Evolutionary conservation across 352 stramenopile genomes (phyloP).

Genomic region (Globisporangium yorkense): DNA sequence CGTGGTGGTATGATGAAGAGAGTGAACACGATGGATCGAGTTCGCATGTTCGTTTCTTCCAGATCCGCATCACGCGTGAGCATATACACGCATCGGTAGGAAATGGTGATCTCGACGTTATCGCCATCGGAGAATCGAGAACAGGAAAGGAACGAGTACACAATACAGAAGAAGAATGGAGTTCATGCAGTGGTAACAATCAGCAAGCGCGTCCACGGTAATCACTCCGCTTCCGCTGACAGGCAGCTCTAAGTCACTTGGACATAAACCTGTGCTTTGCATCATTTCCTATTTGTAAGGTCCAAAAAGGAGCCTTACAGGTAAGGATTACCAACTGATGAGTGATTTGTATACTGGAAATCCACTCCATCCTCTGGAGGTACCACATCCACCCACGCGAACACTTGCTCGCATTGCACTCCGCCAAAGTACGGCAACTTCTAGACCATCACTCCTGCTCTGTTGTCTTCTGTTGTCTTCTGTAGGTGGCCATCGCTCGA

Average conservation of each 20-base stretch:
- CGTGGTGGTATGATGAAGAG: neutral
- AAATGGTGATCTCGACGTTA: too few relatives aligned
- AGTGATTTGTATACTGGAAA: neutral
- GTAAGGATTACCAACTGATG: constrained; percentile 52
- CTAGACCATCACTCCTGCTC: too few relatives aligned
- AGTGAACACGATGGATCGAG: neutral
- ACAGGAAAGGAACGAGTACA: neutral
- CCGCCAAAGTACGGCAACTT: too few relatives aligned
- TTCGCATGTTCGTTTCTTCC: neutral
- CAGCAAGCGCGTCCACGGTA: constrained; percentile 67
- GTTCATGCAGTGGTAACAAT: constrained; percentile 25
- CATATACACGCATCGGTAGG: too few relatives aligned
- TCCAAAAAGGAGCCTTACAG: constrained; percentile 43
- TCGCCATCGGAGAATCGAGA: too few relatives aligned
- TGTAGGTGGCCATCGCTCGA: too few relatives aligned
- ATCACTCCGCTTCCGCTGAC: constrained; percentile 70
- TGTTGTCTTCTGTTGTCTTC: too few relatives aligned
- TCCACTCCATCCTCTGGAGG: neutral
- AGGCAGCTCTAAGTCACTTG: constrained; percentile 73
- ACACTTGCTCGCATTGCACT: neutral
- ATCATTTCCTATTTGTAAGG: constrained; percentile 83
- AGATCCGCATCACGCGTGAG: too few relatives aligned
- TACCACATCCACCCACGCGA: neutral
- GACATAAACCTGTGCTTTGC: constrained; percentile 69
- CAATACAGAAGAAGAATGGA: neutral